A percentile compares a stretch with the other conserved stretches of the same genome.
Evolutionary conservation across 2,329 filamentous ascomycete genomes (phyloP).

Genomic region (Penicillium polonicum): DNA sequence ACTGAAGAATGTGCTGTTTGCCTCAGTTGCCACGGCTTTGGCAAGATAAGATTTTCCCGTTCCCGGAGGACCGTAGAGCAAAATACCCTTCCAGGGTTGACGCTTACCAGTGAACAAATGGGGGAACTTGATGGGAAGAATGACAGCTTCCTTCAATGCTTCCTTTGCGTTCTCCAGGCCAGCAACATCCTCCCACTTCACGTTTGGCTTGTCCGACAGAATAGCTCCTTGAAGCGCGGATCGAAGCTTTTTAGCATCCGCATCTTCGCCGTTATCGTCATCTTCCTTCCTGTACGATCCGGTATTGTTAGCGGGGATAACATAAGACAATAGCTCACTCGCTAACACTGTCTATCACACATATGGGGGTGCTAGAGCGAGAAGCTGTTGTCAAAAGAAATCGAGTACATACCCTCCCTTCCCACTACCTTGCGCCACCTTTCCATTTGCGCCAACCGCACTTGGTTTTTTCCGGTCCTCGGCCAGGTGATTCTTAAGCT

Average conservation of each 20-base stretch:
- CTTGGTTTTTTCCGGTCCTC: conserved; percentile 54
- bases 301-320: conserved; percentile 8
- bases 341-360: not conserved
- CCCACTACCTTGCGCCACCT: conserved; percentile 50
- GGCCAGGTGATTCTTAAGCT: conserved; percentile 86
- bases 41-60: conserved; percentile 97
- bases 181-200: conserved; percentile 97
- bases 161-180: conserved; percentile 93
- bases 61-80: conserved; percentile 92
- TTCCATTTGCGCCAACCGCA: conserved; percentile 53
- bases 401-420: conserved; percentile 54
- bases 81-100: conserved; percentile 96
- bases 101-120: conserved; percentile 94
- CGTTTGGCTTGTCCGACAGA: conserved; percentile 89
- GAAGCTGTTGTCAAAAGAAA: not conserved
- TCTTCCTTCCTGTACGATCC: conserved; percentile 47
- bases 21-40: conserved; percentile 96
- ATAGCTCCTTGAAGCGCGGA: conserved; percentile 90
- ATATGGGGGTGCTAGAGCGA: not conserved
- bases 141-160: conserved; percentile 94
- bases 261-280: conserved; percentile 68
- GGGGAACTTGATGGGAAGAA: conserved; percentile 97
- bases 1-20: conserved; percentile 98
- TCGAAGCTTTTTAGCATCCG: conserved; percentile 92
- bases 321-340: not conserved